Base-by-base conservation (phyloP, 2,329 filamentous ascomycete species). In the Aureobasidium leucospermi region DNA sequence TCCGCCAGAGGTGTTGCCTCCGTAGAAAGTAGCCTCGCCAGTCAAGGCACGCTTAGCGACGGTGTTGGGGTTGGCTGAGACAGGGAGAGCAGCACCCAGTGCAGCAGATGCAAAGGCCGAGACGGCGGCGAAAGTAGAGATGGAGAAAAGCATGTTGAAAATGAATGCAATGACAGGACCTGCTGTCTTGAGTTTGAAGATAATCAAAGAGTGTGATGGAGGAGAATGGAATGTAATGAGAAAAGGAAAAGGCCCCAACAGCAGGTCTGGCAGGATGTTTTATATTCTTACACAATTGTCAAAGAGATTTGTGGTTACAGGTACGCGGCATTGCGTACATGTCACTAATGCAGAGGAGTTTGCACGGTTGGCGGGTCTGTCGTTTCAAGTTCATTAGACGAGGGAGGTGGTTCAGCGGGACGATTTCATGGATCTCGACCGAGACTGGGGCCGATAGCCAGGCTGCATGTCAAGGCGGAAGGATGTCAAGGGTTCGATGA, bases 1-100 rank as follows among this genome's bases (percentile, higher is more conserved):
- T 62, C 85, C 85, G 28, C 60, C 62, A 39, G 55, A 52, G 9
- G 61, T 63, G 57, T 68, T 67, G 34, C 67, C 67, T 28, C 66
- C 66, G 46, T 68, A 67, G 62, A 65, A 67, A 16, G 65, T 67
- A 11, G 65, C 65, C 39, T 64, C 32, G 41, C 65, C 66, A 42
- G 62, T 61, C 47, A 64, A 49, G 31, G 65, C 59, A 34, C 61
- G 62, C 6, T 48, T 48, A 31, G 39, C 47, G 47, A 58, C 3
- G 23, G 19, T 29, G 48, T 34, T 53, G 36, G 38, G 52, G 45
- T 58, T 58, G 34, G 19, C 55, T 3, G 60, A 55, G 36, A 60
- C 41, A 31, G 56, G 53, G 41, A 62, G 48, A 31, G 63, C 59
- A 32, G 60, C 46, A 19, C 60, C 52, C 39, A 60, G 45, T 36